Conservation (phyloP, 2,329 filamentous ascomycete genomes). For the Plectosphaerella sp. region DNA sequence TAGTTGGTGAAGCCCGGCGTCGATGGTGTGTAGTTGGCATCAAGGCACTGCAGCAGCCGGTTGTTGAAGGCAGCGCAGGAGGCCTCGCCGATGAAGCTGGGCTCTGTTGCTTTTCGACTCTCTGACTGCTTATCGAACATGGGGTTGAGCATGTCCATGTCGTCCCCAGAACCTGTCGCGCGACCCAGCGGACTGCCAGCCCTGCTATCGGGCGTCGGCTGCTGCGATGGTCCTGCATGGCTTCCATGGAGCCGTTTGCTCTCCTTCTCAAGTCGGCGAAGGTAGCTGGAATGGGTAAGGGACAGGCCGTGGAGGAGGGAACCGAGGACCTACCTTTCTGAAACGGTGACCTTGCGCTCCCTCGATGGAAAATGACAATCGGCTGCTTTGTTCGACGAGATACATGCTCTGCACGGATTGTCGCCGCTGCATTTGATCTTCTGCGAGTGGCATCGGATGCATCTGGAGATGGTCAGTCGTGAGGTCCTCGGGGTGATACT, state of each 20-base stretch:
- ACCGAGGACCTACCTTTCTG: slow-evolving; percentile 9
- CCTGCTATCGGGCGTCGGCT: neutral
- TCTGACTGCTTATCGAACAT: slow-evolving; percentile 17
- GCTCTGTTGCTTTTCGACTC: slow-evolving; percentile 13
- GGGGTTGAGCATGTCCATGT: slow-evolving; percentile 20
- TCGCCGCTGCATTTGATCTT: slow-evolving; percentile 42
- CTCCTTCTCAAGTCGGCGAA: slow-evolving; percentile 13
- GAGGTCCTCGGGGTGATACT: neutral
- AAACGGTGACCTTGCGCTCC: slow-evolving; percentile 34
- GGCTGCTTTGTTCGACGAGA: slow-evolving; percentile 25
- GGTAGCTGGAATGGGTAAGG: slow-evolving; percentile 4
- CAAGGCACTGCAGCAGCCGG: slow-evolving; percentile 17
- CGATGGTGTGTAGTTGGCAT: slow-evolving; percentile 18
- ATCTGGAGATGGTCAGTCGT: slow-evolving; percentile 10
- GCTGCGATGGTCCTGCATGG: slow-evolving; percentile 7
- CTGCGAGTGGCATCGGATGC: slow-evolving; percentile 36
- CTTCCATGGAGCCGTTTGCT: slow-evolving; percentile 8
- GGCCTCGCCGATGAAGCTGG: slow-evolving; percentile 23
- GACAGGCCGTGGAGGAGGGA: neutral
- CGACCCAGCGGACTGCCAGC: neutral
- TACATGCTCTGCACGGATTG: slow-evolving; percentile 35
- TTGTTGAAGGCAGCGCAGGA: slow-evolving; percentile 24
- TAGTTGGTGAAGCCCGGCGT: slow-evolving; percentile 21
- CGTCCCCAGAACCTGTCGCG: neutral
- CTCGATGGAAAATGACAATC: slow-evolving; percentile 33